Evolutionary conservation across 345 rosid genomes (phyloP).

Genomic region (Gossypium sturtianum): DNA sequence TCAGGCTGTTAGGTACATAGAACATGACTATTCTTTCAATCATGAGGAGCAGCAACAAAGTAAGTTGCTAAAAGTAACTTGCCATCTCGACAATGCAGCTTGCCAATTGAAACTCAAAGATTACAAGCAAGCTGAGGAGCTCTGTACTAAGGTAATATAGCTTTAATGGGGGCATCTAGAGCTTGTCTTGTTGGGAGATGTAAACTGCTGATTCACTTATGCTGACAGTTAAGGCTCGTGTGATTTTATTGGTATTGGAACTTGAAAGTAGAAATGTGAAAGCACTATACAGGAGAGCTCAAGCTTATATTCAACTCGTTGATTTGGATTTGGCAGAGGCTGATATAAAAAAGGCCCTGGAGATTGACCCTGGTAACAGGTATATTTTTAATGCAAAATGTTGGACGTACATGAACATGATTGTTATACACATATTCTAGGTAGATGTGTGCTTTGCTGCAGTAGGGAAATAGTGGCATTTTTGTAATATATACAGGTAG

Average conservation of each 20-base stretch:
- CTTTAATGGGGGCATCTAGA: background rate
- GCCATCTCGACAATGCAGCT: slow-evolving; percentile 82
- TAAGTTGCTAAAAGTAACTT: slow-evolving; percentile 65
- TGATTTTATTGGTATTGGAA: slow-evolving; percentile 47
- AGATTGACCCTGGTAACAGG: slow-evolving; percentile 73
- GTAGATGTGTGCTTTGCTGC: too few species aligned
- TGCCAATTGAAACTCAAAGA: slow-evolving; percentile 80
- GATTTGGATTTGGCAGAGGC: slow-evolving; percentile 67
- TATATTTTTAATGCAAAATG: background rate
- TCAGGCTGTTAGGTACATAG: slow-evolving; percentile 77
- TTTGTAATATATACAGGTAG: too few species aligned
- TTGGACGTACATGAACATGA: background rate
- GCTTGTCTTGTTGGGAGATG: background rate
- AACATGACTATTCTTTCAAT: slow-evolving; percentile 65
- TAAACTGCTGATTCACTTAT: background rate
- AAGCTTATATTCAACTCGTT: slow-evolving; percentile 50
- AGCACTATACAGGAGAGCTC: slow-evolving; percentile 71
- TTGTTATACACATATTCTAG: background rate
- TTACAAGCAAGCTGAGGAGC: slow-evolving; percentile 66
- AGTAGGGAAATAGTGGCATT: too few species aligned
- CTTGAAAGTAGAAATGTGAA: slow-evolving; percentile 55
- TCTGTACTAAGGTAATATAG: slow-evolving; percentile 60
- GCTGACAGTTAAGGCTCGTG: background rate
- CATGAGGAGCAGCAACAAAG: slow-evolving; percentile 80
- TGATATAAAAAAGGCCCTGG: slow-evolving; percentile 67